These are phyloP conservation scores for Verruconis gallopava DNA, from an alignment of 2,329 filamentous ascomycete genomes.

Conservation along the genomic window DNA sequence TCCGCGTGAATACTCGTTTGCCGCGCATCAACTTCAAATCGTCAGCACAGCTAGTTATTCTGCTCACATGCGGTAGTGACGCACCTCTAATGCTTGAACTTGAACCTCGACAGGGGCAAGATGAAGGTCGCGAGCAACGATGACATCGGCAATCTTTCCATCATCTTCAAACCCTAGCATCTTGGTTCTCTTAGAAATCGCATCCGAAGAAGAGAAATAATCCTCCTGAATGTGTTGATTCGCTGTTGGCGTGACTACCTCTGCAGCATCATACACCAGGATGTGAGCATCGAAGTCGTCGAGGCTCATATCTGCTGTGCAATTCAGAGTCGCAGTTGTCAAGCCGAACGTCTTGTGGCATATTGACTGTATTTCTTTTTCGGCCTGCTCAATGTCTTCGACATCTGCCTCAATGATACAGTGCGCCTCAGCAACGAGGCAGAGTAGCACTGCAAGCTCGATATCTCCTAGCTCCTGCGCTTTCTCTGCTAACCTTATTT, in stretches of 20 bases:
- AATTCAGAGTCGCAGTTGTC: constrained; percentile 56
- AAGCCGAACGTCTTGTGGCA: constrained; percentile 59
- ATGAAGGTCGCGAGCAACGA: constrained; percentile 73
- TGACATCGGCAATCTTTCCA: constrained; percentile 56
- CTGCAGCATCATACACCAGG: constrained; percentile 29
- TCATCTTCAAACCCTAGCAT: neutral
- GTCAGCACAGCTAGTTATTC: neutral
- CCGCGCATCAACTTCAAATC: constrained; percentile 59
- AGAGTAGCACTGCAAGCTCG: constrained; percentile 74
- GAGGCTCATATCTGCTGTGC: constrained; percentile 57
- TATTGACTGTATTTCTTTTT: constrained; percentile 47
- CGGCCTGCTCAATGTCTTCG: constrained; percentile 51
- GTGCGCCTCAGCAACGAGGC: constrained; percentile 69
- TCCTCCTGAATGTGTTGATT: too few relatives aligned
- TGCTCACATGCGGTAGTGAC: constrained; percentile 1
- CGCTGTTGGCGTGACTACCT: neutral
- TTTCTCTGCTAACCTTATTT: constrained; percentile 37
- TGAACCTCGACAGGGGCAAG: constrained; percentile 62
- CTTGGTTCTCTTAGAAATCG: neutral
- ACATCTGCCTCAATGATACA: constrained; percentile 69
- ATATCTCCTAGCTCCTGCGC: constrained; percentile 73
- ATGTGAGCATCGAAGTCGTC: constrained; percentile 70
- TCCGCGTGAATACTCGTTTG: constrained; percentile 63
- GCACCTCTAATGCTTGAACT: constrained; percentile 57
- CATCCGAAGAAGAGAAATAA: constrained; percentile 5